A percentile compares a stretch with the other conserved stretches of the same genome.
Evolutionary conservation across 352 stramenopile genomes (phyloP).

Genomic region (Globisporangium irregulare): DNA sequence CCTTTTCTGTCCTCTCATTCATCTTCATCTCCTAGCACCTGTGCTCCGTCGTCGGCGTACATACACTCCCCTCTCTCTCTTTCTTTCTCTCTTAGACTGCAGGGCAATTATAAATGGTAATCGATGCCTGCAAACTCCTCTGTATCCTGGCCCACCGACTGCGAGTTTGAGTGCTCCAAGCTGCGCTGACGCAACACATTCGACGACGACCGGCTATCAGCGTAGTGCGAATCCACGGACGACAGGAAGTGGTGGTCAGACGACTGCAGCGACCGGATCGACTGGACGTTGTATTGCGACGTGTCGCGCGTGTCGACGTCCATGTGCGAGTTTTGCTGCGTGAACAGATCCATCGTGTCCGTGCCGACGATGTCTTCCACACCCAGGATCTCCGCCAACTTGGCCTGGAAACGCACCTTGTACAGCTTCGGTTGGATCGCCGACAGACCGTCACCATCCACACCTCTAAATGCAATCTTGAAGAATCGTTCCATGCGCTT

Average conservation of each 20-base stretch:
- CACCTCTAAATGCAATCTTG: conserved; percentile 84
- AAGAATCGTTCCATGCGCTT: conserved; percentile 87
- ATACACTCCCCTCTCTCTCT: not conserved
- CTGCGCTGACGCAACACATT: conserved; percentile 52
- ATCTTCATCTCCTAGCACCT: not conserved
- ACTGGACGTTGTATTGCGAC: conserved; percentile 59
- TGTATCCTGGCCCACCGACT: conserved; percentile 73
- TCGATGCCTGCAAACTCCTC: conserved; percentile 85
- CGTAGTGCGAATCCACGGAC: conserved; percentile 63
- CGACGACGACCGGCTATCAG: conserved; percentile 43
- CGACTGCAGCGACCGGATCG: conserved; percentile 61
- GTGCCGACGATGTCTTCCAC: conserved; percentile 65
- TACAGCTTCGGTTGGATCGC: conserved; percentile 84
- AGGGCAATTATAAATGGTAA: conserved; percentile 68
- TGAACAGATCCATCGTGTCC: conserved; percentile 52
- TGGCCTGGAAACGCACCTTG: conserved; percentile 81
- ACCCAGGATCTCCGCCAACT: conserved; percentile 84
- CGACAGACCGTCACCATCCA: conserved; percentile 78
- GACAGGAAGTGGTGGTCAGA: conserved; percentile 63
- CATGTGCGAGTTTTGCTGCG: conserved; percentile 88
- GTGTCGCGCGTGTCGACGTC: conserved; percentile 71
- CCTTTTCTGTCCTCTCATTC: not conserved
- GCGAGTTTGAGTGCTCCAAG: conserved; percentile 48
- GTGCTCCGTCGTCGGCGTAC: not conserved
- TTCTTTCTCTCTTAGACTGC: not conserved